phyloP scores from a whole-genome alignment of 2,329 filamentous ascomycete species.

The Venturia effusa region DNA sequence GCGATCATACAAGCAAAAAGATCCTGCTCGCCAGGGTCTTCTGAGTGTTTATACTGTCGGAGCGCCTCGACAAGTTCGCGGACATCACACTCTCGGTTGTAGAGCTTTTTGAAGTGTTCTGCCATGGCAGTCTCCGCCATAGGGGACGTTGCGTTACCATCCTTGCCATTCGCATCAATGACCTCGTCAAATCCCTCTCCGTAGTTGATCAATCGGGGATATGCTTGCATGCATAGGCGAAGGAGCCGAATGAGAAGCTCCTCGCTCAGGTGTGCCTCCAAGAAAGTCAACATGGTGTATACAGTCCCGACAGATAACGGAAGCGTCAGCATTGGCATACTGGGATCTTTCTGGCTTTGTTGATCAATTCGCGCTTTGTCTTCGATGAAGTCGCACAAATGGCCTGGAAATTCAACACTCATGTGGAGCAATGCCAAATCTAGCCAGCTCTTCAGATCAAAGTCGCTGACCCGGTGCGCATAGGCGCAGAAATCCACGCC shows the following conservation, averaged over 20 bases:
- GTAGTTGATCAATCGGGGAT: conserved; percentile 92
- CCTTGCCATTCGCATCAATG: conserved; percentile 72
- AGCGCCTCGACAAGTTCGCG: conserved; percentile 76
- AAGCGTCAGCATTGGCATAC: conserved; percentile 45
- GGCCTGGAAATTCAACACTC: conserved; percentile 55
- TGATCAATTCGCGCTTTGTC: conserved; percentile 79
- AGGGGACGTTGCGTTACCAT: conserved; percentile 68
- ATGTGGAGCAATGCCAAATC: conserved; percentile 55
- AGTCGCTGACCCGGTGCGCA: conserved; percentile 68
- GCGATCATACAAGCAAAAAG: conserved; percentile 98
- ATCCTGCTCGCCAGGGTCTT: conserved; percentile 76
- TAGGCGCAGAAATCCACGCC: conserved; percentile 78
- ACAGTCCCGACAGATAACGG: conserved; percentile 80
- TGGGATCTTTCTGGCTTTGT: conserved; percentile 58
- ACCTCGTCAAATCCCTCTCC: conserved; percentile 86
- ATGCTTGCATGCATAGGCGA: conserved; percentile 79
- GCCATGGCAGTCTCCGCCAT: conserved; percentile 88
- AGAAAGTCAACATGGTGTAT: conserved; percentile 64
- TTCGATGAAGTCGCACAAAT: conserved; percentile 68
- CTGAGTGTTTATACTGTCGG: conserved; percentile 78
- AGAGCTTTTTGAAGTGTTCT: conserved; percentile 96
- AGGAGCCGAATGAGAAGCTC: conserved; percentile 72
- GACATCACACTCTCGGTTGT: conserved; percentile 79
- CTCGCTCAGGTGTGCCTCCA: conserved; percentile 49
- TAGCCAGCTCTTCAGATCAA: conserved; percentile 75